phyloP scores from a whole-genome alignment of 768 basidiomycete genomes.

The Aureoboletus auriporus region DNA sequence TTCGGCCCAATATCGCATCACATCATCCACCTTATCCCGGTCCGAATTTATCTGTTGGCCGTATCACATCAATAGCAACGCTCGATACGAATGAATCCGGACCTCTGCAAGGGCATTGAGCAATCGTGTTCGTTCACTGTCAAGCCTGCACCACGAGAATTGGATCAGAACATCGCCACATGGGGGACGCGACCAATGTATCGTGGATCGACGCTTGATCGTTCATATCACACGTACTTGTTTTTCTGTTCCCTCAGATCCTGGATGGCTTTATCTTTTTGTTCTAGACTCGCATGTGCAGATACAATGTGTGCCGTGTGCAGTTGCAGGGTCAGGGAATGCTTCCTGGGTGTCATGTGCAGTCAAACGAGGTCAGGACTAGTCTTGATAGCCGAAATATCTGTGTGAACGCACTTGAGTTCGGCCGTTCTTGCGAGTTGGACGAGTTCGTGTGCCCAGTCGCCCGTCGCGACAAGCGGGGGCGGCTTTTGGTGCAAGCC shows the following conservation, averaged over 20 bases:
- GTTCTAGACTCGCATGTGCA: constrained; percentile 74
- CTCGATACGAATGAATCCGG: constrained; percentile 18
- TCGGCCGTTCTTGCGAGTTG: constrained; percentile 86
- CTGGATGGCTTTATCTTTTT: constrained; percentile 74
- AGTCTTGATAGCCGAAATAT: background rate
- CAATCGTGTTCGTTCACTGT: constrained; percentile 70
- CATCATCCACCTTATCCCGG: constrained; percentile 56
- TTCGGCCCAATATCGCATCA: background rate
- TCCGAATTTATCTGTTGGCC: constrained; percentile 68
- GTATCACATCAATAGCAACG: constrained; percentile 10
- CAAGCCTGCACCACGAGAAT: constrained; percentile 44
- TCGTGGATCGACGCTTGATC: background rate
- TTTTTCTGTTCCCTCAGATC: constrained; percentile 83
- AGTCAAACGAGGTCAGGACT: constrained; percentile 7
- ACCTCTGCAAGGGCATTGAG: constrained; percentile 70
- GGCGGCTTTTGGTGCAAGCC: constrained; percentile 24
- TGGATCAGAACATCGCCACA: constrained; percentile 10
- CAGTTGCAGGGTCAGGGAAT: constrained; percentile 76
- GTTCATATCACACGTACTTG: constrained; percentile 46
- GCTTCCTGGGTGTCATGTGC: constrained; percentile 50
- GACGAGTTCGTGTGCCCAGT: constrained; percentile 85
- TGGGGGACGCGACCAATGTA: no score
- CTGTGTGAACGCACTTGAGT: constrained; percentile 60
- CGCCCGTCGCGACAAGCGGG: constrained; percentile 74
- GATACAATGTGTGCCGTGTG: constrained; percentile 87